A percentile compares a stretch with the other conserved stretches of the same genome.
Evolutionary conservation across 2,329 filamentous ascomycete species (phyloP).

Genomic region (Monosporascus ibericus): DNA sequence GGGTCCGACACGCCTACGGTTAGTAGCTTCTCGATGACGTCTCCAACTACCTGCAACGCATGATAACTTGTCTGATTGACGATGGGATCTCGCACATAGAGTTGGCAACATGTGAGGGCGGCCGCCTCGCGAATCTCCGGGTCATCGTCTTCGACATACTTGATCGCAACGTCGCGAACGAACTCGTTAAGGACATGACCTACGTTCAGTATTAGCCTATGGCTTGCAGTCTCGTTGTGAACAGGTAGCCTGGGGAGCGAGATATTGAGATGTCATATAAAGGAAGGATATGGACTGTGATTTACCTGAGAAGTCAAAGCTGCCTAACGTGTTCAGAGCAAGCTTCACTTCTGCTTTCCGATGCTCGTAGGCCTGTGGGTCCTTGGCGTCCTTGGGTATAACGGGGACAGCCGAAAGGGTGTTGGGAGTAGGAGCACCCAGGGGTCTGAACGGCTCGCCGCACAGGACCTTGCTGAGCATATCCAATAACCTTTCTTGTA

Average conservation of each 20-base stretch:
- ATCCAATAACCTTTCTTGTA: slow-evolving; percentile 89
- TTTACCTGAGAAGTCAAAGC: slow-evolving; percentile 79
- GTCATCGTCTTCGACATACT: slow-evolving; percentile 95
- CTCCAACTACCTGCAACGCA: slow-evolving; percentile 92
- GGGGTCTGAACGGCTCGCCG: slow-evolving; percentile 82
- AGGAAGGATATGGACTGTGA: not conserved
- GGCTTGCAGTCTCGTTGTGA: not conserved
- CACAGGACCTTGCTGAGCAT: slow-evolving; percentile 93
- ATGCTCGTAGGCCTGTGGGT: slow-evolving; percentile 73
- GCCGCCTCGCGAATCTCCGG: slow-evolving; percentile 89
- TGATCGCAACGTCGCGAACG: slow-evolving; percentile 94
- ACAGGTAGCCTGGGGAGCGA: not conserved
- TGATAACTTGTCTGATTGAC: slow-evolving; percentile 97
- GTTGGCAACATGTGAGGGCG: slow-evolving; percentile 92
- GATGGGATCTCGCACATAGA: slow-evolving; percentile 94
- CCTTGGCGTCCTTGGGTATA: slow-evolving; percentile 81
- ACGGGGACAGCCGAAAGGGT: slow-evolving; percentile 75
- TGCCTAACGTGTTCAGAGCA: slow-evolving; percentile 91
- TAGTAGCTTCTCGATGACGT: slow-evolving; percentile 94
- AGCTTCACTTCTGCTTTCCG: slow-evolving; percentile 84
- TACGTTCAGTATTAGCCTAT: slow-evolving; percentile 11
- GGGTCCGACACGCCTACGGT: slow-evolving; percentile 92
- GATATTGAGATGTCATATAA: no score
- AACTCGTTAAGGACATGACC: slow-evolving; percentile 96
- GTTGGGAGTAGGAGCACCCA: slow-evolving; percentile 82